Base-by-base conservation (phyloP, 2,329 filamentous ascomycete species). In the Aureobasidium leucospermi region DNA sequence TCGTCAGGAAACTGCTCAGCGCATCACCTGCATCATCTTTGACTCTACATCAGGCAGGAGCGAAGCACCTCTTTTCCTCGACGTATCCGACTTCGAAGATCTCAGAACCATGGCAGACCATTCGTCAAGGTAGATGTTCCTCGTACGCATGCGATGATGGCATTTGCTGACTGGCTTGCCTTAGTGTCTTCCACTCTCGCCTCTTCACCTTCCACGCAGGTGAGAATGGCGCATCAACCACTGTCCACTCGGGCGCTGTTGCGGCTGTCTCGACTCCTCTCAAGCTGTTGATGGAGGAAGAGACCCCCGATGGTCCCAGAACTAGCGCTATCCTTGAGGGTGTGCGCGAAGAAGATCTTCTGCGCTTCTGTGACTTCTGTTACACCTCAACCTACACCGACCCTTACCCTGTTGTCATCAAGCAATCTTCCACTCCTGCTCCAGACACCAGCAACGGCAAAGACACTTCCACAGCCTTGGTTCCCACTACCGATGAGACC, bases 291-390 rank as follows among this genome's bases (percentile, higher is more conserved):
- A 58, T 58, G 55, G 55, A 58, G 15, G 43, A 58, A 36, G 42
- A 48, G n/a, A 48, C 43, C 1, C 32, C 55, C 3, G 55, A 58
- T 23, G 43, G 43, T 1, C 19, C 10, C 5, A 28, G 43, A n/a
- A 47, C 55, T 10, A 47, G 41, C 3, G 55, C 55, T 4, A 41
- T 32, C 19, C 43, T 58, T 2, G 19, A 58, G 9, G 34, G 43
- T 16, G 43, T 58, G 32, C 55, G 55, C 23, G 55, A 58, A 58
- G 55, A 58, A 41, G 55, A 58, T 41, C 55, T 58, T 11, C 8
- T 58, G 43, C 55, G 55, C 9, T 58, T 58, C 43, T 58, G 55
- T 23, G 55, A 58, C 34, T 58, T 58, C 43, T 39, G 31, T 4
- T 58, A 58, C 55, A 38, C 42, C 7, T 28, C 19, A 6, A 48